Percentiles rank a stretch among this genome's conserved stretches.
Evolutionary conservation across 2,329 filamentous ascomycete species (phyloP).

Genomic region (Xylaria sp.): DNA sequence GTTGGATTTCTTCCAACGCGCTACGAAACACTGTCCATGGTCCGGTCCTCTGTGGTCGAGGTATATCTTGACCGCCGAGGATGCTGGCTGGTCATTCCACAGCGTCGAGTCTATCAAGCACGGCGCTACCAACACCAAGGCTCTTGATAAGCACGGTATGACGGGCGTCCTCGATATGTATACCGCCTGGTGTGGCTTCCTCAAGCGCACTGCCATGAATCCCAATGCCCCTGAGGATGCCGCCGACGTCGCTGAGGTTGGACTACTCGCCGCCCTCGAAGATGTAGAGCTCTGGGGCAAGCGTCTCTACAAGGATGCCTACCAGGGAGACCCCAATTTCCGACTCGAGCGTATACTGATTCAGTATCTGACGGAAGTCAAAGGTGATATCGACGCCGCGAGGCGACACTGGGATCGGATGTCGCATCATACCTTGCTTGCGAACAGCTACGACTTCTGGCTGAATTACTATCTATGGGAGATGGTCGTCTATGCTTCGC

Average conservation of each 20-base stretch:
- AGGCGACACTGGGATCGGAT: slow-evolving; percentile 72
- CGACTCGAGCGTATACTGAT: slow-evolving; percentile 88
- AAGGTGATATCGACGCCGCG: slow-evolving; percentile 69
- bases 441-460: slow-evolving; percentile 89
- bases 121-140: slow-evolving; percentile 76
- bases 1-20: slow-evolving; percentile 70
- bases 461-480: slow-evolving; percentile 89
- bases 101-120: slow-evolving; percentile 89
- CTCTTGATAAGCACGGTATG: slow-evolving; percentile 81
- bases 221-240: slow-evolving; percentile 72
- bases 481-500: slow-evolving; percentile 58
- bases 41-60: slow-evolving; percentile 87
- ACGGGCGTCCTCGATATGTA: slow-evolving; percentile 87
- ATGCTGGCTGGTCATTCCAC: slow-evolving; percentile 67
- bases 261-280: slow-evolving; percentile 78
- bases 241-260: slow-evolving; percentile 83
- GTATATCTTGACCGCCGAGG: slow-evolving; percentile 78
- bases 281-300: slow-evolving; percentile 77
- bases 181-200: slow-evolving; percentile 88
- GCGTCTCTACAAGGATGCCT: slow-evolving; percentile 65
- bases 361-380: slow-evolving; percentile 82
- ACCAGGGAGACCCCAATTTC: slow-evolving; percentile 82
- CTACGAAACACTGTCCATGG: slow-evolving; percentile 88
- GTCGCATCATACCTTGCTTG: slow-evolving; percentile 55
- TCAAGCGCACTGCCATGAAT: slow-evolving; percentile 78